Conservation (phyloP, 768 basidiomycete species). For the Auricularia heimuer region DNA sequence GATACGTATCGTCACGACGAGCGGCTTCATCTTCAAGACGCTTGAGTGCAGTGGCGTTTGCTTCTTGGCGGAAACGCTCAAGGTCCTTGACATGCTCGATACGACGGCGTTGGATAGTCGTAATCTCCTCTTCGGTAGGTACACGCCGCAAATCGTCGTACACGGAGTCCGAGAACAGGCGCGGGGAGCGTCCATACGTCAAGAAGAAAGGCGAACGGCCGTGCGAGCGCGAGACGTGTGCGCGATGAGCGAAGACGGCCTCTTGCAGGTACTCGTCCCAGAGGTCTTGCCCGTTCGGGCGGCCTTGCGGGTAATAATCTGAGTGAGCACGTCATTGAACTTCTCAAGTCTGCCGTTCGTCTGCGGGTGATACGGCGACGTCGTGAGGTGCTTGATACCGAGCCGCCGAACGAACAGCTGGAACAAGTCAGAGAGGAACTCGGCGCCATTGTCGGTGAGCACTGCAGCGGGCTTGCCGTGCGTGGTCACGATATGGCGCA, state of each 20-base stretch:
- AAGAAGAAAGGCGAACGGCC: constrained; percentile 12
- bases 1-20: constrained; percentile 10
- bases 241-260: constrained; percentile 12
- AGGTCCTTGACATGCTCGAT: constrained; percentile 14
- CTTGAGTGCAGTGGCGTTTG: constrained; percentile 12
- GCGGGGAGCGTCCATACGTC: constrained; percentile 12
- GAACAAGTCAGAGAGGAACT: constrained; percentile 13
- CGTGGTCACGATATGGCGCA: constrained; percentile 7
- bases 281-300: constrained; percentile 1
- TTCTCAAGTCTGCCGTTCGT: not conserved
- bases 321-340: constrained; percentile 2
- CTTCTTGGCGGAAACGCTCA: constrained; percentile 11
- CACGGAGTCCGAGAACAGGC: constrained; percentile 11
- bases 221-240: constrained; percentile 9
- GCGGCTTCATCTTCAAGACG: constrained; percentile 11
- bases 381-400: constrained; percentile 12
- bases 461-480: constrained; percentile 12
- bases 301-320: constrained; percentile 9
- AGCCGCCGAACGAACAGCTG: constrained; percentile 1
- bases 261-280: constrained; percentile 15
- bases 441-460: constrained; percentile 16
- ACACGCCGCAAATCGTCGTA: constrained; percentile 9
- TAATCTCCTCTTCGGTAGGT: constrained; percentile 15
- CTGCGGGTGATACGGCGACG: constrained; percentile 6
- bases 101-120: constrained; percentile 9